phyloP scores from a whole-genome alignment of 2,329 filamentous ascomycete genomes.

The Xylaria sp. region DNA sequence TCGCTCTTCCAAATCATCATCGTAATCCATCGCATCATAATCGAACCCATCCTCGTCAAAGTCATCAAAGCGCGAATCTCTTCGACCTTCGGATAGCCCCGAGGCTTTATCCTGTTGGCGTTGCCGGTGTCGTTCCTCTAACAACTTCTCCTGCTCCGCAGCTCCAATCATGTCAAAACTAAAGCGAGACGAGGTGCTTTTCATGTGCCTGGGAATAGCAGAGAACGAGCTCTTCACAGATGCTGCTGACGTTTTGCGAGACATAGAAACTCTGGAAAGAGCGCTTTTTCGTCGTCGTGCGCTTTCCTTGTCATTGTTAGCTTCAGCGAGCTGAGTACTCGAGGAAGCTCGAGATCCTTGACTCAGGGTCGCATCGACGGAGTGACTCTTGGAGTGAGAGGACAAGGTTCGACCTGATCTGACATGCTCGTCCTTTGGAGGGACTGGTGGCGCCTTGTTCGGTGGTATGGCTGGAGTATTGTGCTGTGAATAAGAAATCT shows the following conservation, averaged over 20 bases:
- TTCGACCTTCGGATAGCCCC: slow-evolving; percentile 44
- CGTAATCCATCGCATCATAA: slow-evolving; percentile 69
- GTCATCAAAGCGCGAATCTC: slow-evolving; percentile 64
- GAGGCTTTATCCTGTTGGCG: slow-evolving; percentile 67
- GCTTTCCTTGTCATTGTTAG: slow-evolving; percentile 21
- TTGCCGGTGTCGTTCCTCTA: slow-evolving; percentile 76
- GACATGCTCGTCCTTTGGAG: slow-evolving; percentile 46
- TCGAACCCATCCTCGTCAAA: slow-evolving; percentile 66
- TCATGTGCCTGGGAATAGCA: slow-evolving; percentile 67
- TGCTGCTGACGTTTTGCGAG: slow-evolving; percentile 58
- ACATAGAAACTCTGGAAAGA: slow-evolving; percentile 49
- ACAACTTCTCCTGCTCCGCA: slow-evolving; percentile 68
- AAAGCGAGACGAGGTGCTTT: slow-evolving; percentile 79
- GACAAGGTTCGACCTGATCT: slow-evolving; percentile 39
- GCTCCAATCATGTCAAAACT: slow-evolving; percentile 81
- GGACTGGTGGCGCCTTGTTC: slow-evolving; percentile 44
- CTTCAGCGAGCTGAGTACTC: slow-evolving; percentile 17
- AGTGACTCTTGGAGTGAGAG: slow-evolving; percentile 44
- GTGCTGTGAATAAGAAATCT: slow-evolving; percentile 23
- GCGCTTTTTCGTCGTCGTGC: slow-evolving; percentile 35
- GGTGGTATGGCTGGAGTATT: slow-evolving; percentile 10
- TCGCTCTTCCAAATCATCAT: slow-evolving; percentile 69
- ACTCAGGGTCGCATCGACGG: slow-evolving; percentile 34
- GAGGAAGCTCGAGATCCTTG: slow-evolving; percentile 32
- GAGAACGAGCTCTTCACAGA: slow-evolving; percentile 54